These are phyloP conservation scores for Umbelopsis vinacea DNA, from an alignment of 192 early-diverging fungal species.

Conservation along the genomic window DNA sequence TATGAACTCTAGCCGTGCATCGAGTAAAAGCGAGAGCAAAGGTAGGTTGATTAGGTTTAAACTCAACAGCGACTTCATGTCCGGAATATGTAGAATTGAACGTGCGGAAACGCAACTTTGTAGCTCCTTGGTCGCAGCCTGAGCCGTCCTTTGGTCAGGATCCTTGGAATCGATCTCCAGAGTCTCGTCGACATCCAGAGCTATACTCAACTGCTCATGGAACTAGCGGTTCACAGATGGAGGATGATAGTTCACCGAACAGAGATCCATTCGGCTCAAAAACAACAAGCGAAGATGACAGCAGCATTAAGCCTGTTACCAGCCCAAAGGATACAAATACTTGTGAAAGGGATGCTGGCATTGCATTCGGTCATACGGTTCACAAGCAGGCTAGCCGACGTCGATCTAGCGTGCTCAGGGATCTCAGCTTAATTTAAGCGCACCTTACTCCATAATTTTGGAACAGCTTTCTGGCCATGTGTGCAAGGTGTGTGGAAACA, in stretches of 20 bases:
- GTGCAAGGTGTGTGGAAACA: too few relatives aligned
- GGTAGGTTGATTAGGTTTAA: background rate
- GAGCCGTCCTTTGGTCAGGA: conserved; percentile 7
- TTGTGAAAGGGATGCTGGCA: conserved; percentile 10
- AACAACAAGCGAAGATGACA: background rate
- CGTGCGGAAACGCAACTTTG: background rate
- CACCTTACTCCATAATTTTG: background rate
- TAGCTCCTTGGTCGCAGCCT: background rate
- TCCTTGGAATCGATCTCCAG: conserved; percentile 25
- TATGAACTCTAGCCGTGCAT: background rate
- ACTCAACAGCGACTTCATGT: background rate
- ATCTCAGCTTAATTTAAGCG: background rate
- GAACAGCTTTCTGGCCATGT: too few relatives aligned
- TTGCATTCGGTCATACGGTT: conserved; percentile 24
- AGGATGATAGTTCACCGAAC: conserved; percentile 3
- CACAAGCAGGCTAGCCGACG: conserved; percentile 9
- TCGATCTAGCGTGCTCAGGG: background rate
- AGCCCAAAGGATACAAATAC: background rate
- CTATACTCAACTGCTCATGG: conserved; percentile 26
- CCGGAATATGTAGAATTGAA: too few relatives aligned
- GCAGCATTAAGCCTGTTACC: background rate
- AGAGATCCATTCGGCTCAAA: background rate
- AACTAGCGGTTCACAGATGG: conserved; percentile 20
- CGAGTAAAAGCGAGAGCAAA: background rate
- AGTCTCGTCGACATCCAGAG: conserved; percentile 23